A percentile compares a stretch with the other conserved stretches of the same genome.
These are phyloP conservation scores for Ceratobasidium sp. DNA, from an alignment of 1,284 basidiomycete genomes.

Conservation along the genomic window DNA sequence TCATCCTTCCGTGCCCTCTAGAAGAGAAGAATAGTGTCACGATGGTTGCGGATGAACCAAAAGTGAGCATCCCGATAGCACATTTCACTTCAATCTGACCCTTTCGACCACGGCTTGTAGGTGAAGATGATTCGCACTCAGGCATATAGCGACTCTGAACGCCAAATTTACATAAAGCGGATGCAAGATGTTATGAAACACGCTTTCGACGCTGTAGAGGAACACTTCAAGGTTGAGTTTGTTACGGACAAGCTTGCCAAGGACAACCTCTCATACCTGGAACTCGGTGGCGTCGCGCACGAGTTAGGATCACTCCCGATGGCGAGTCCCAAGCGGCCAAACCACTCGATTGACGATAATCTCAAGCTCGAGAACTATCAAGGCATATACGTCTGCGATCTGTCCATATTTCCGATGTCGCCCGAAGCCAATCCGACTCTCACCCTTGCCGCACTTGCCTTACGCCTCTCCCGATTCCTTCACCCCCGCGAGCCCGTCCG, in stretches of 20 bases:
- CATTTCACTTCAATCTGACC: no score
- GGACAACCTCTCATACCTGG: conserved; percentile 19
- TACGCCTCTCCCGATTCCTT: conserved; percentile 46
- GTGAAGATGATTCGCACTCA: conserved; percentile 11
- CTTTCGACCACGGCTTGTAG: background rate
- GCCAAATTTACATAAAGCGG: background rate
- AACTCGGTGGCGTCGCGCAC: conserved; percentile 45
- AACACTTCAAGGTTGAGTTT: conserved; percentile 29
- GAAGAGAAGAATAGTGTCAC: conserved; percentile 22
- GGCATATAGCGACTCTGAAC: background rate
- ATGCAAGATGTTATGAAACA: conserved; percentile 41
- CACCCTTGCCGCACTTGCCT: conserved; percentile 48
- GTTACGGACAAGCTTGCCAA: background rate
- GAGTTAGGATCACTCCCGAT: conserved; percentile 42
- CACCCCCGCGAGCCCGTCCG: background rate
- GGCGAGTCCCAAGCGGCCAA: background rate
- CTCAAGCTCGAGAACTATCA: conserved; percentile 20
- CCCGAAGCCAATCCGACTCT: conserved; percentile 51
- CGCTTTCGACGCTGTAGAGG: no score
- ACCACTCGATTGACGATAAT: conserved; percentile 23
- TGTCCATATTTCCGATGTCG: conserved; percentile 49
- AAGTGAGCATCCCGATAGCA: conserved; percentile 5
- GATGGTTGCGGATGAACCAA: background rate
- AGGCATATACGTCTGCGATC: conserved; percentile 50
- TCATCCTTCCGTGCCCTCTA: conserved; percentile 47